phyloP scores from a whole-genome alignment of 371 early-diverging fungal species.

The Mucor sp. region DNA sequence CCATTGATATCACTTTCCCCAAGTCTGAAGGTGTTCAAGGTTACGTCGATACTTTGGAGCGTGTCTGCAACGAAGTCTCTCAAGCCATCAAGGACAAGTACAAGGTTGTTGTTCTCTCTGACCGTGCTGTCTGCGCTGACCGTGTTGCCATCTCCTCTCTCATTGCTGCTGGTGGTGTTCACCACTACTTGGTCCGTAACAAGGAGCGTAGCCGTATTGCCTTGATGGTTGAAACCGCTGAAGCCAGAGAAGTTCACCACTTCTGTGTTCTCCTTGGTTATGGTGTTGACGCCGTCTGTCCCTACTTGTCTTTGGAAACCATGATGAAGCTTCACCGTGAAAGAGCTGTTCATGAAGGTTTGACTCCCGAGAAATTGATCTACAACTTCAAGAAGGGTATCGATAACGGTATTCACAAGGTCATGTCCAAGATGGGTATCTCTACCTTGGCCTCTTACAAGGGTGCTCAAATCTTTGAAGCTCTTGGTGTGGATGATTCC shows the following conservation, averaged over 20 bases:
- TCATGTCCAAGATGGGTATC: constrained; percentile 99
- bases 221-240: constrained; percentile 90
- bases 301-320: constrained; percentile 88
- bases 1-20: constrained; percentile 88
- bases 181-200: constrained; percentile 88
- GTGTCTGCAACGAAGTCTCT: constrained; percentile 83
- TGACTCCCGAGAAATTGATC: constrained; percentile 61
- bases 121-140: constrained; percentile 64
- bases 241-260: constrained; percentile 97
- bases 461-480: constrained; percentile 98
- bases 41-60: constrained; percentile 77
- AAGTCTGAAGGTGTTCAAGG: constrained; percentile 76
- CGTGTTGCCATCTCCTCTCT: constrained; percentile 88
- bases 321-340: constrained; percentile 89
- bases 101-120: constrained; percentile 86
- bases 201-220: constrained; percentile 90
- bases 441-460: constrained; percentile 97
- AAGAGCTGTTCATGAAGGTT: constrained; percentile 58
- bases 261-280: constrained; percentile 95
- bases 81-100: constrained; percentile 79
- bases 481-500: constrained; percentile 86
- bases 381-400: constrained; percentile 84
- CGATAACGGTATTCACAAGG: constrained; percentile 94
- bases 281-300: constrained; percentile 96
- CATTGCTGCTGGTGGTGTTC: constrained; percentile 94